Percentiles rank a stretch among this genome's conserved stretches.
These are phyloP conservation scores for Eimeria necatrix DNA, from an alignment of 169 alveolate species.

Conservation along the genomic window DNA sequence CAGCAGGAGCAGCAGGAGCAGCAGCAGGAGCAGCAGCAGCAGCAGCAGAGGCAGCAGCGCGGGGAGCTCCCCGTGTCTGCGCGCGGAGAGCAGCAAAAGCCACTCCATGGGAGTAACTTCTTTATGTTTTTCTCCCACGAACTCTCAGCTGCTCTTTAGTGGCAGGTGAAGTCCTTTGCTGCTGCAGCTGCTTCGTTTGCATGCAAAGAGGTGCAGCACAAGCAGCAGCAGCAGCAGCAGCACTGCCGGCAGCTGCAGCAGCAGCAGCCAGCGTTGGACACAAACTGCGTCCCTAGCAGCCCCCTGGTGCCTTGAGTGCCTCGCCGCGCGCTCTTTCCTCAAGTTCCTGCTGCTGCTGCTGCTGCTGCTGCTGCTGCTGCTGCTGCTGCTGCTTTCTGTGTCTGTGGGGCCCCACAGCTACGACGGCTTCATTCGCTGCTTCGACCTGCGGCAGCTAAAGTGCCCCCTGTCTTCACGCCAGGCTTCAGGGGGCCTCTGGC, in stretches of 20 bases:
- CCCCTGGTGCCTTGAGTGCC: neutral
- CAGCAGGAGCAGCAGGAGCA: constrained; percentile 64
- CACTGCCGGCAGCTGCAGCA: constrained; percentile 56
- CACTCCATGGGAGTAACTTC: constrained; percentile 81
- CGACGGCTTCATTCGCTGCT: constrained; percentile 73
- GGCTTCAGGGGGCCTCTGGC: constrained; percentile 78
- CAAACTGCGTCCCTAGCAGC: too few relatives aligned
- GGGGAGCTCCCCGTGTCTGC: neutral
- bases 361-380: neutral
- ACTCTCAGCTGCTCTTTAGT: neutral
- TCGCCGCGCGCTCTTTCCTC: neutral
- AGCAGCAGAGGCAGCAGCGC: neutral
- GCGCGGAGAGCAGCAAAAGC: constrained; percentile 17
- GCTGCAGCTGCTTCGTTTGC: neutral
- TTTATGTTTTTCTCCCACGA: constrained; percentile 11
- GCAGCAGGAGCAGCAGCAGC: neutral
- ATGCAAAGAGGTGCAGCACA: constrained; percentile 11
- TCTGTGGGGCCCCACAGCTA: constrained; percentile 18
- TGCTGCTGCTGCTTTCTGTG: neutral
- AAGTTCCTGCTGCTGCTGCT: neutral
- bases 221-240: constrained; percentile 43
- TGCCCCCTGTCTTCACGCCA: neutral
- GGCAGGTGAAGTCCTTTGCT: constrained; percentile 35
- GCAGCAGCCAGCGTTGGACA: neutral
- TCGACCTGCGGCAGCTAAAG: constrained; percentile 73